These are phyloP conservation scores for Ganoderma resinaceum DNA, from an alignment of 1,284 basidiomycete genomes.

Conservation along the genomic window DNA sequence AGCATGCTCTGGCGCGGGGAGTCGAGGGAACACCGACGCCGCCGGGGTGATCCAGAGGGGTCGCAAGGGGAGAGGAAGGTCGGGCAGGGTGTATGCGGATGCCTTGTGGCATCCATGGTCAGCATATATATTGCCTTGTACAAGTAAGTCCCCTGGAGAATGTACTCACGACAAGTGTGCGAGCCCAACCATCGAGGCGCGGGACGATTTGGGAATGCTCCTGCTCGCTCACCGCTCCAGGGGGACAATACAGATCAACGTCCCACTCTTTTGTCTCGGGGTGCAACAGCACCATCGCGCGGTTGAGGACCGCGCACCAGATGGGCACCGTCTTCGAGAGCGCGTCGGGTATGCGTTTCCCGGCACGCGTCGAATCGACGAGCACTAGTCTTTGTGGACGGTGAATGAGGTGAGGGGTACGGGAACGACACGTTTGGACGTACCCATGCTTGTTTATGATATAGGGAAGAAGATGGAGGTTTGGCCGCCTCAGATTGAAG, in stretches of 20 bases:
- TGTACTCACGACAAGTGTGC: slow-evolving; percentile 58
- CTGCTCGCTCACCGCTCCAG: slow-evolving; percentile 66
- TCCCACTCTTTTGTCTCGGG: slow-evolving; percentile 52
- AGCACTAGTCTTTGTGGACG: slow-evolving; percentile 63
- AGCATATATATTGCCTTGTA: background rate
- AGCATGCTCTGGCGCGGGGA: slow-evolving; percentile 35
- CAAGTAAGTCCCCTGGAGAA: background rate
- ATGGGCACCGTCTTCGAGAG: slow-evolving; percentile 95
- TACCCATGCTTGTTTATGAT: slow-evolving; percentile 69
- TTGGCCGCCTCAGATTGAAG: slow-evolving; percentile 88
- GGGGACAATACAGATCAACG: slow-evolving; percentile 67
- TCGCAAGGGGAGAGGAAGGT: slow-evolving; percentile 58
- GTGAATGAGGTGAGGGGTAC: background rate
- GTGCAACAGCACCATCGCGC: slow-evolving; percentile 53
- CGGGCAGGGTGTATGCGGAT: slow-evolving; percentile 59
- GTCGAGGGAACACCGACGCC: slow-evolving; percentile 50
- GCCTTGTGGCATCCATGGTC: slow-evolving; percentile 39
- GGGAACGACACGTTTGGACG: slow-evolving; percentile 27
- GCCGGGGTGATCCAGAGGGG: slow-evolving; percentile 77
- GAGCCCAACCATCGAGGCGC: slow-evolving; percentile 71
- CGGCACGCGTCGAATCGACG: slow-evolving; percentile 93
- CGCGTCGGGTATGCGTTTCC: slow-evolving; percentile 95
- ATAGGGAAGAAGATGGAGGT: slow-evolving; percentile 79
- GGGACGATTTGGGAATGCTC: slow-evolving; percentile 79
- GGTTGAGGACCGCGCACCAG: slow-evolving; percentile 95